A percentile compares a stretch with the other conserved stretches of the same genome.
These are phyloP conservation scores for Trichoderma afroharzianum DNA, from an alignment of 2,329 filamentous ascomycete species.

Conservation along the genomic window DNA sequence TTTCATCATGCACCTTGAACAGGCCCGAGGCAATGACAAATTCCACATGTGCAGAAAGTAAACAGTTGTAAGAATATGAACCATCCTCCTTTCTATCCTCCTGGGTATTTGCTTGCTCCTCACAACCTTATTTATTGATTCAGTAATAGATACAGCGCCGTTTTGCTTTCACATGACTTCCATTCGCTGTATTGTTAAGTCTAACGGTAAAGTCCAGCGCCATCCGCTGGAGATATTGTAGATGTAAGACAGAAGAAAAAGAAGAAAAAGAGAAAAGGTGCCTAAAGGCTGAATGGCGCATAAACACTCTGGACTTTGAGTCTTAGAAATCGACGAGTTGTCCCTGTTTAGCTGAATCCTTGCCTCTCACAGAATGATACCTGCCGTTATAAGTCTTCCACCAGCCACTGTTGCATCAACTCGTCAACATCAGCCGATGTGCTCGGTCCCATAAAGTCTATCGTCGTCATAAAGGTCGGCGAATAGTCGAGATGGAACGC, in stretches of 20 bases:
- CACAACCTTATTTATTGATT: too few relatives aligned
- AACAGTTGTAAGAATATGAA: not conserved
- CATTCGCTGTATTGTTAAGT: not conserved
- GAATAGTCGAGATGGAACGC: not conserved
- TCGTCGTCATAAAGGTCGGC: conserved; percentile 4
- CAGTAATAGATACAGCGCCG: not conserved
- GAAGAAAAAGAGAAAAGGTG: not conserved
- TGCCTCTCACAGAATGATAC: too few relatives aligned
- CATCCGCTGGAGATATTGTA: not conserved
- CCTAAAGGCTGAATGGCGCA: not conserved
- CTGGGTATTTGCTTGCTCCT: not conserved
- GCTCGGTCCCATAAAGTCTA: conserved; percentile 5
- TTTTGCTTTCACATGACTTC: not conserved
- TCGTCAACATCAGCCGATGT: not conserved
- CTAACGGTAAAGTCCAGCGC: too few relatives aligned
- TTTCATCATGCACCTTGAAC: not conserved
- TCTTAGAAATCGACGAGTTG: not conserved
- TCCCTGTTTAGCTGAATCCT: not conserved
- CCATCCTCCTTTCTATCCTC: not conserved
- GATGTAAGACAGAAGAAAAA: not conserved
- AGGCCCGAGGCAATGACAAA: not conserved
- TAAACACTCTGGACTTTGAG: not conserved
- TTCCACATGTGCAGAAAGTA: not conserved
- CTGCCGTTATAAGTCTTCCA: not conserved
- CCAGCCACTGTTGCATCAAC: conserved; percentile 8